Evolutionary conservation across 1,139 yeast species (phyloP), one percentile per base, ranked within the genome.

Genomic region (Barnettozyma hawaiiensis): DNA sequence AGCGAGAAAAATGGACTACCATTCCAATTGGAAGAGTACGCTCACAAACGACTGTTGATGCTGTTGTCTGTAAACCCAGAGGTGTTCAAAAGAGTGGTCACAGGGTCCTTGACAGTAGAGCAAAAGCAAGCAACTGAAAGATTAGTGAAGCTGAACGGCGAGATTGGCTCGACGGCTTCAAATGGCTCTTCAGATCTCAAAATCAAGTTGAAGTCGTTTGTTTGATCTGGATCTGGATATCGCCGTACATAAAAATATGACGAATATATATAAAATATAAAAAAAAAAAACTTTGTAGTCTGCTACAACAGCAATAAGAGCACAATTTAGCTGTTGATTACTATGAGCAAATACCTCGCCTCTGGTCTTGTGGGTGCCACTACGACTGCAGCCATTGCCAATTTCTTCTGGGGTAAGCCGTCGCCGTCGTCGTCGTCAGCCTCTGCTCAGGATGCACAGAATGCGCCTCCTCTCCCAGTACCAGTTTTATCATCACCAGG

Each of bases 71-170:
- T 69, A 42, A 70, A 73, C 47, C 69, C 82, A 1, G 64, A 63
- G 3, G 61, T 70, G 6, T 85, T 86, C 64, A 83, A 82, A 52
- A 46, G 49, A 0, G 75, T 74, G 5, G 71, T 82, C 8, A 64
- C 61, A 38, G 56, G 50, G 2, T 59, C 63, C 2, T 54, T 76
- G 23, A 64, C 61, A 24, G 62, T 56, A 0, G 59, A 58, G 1
- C 78, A 77, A 51, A 69, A 66, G 47, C 41, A 45, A 9, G 46
- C 60, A 15, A 63, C 74, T 1, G 79, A 76, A 50, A 59, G 57
- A 15, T 59, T 78, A 47, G 73, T 76, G 16, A 54, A 50, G 36
- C n/a, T 43, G 2, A 46, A 47, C 4, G 20, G 11, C 0, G 36
- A 19, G 31, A 16, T n/a, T 4, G 32, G 9, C 7, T 34, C 37